A percentile compares a stretch with the other conserved stretches of the same genome.
Evolutionary conservation across 1,139 yeast genomes (phyloP).

Genomic region (Taphrina flavorubra): DNA sequence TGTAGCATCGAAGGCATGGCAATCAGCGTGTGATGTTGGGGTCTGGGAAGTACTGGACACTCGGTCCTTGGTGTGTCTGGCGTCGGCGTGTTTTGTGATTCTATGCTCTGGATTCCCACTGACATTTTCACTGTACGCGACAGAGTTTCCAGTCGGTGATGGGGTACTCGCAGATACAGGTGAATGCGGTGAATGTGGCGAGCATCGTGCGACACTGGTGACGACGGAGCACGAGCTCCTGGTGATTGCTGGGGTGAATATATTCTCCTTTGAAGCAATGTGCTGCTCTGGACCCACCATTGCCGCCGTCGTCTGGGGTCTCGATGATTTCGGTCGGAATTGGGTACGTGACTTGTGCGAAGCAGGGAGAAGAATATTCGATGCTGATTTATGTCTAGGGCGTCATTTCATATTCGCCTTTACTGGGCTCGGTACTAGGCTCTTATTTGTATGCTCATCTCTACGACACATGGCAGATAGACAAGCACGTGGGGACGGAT

Average conservation of each 20-base stretch:
- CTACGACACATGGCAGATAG: conserved; percentile 18
- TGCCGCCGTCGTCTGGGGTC: conserved; percentile 37
- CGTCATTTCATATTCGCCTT: conserved; percentile 33
- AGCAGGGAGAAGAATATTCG: too few relatives aligned
- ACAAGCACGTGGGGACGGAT: conserved; percentile 2
- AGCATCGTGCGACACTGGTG: conserved; percentile 13
- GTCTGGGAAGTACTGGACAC: neutral
- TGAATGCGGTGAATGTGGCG: conserved; percentile 35
- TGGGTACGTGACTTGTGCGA: conserved; percentile 26
- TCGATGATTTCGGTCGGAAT: conserved; percentile 31
- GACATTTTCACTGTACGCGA: conserved; percentile 31
- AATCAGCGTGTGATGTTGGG: neutral
- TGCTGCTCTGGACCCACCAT: conserved; percentile 32
- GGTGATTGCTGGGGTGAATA: conserved; percentile 25
- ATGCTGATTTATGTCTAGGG: conserved; percentile 8
- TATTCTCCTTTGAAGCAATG: conserved; percentile 27
- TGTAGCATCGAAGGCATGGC: conserved; percentile 3
- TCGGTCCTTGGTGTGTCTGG: neutral
- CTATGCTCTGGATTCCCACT: conserved; percentile 34
- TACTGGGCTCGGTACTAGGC: conserved; percentile 34
- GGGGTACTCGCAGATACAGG: conserved; percentile 28
- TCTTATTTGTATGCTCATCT: conserved; percentile 31
- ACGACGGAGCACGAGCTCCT: conserved; percentile 3
- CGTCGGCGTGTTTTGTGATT: conserved; percentile 23
- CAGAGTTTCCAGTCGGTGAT: conserved; percentile 19